Conservation (phyloP, 2,329 filamentous ascomycete genomes). For the Neofusicoccum parvum region DNA sequence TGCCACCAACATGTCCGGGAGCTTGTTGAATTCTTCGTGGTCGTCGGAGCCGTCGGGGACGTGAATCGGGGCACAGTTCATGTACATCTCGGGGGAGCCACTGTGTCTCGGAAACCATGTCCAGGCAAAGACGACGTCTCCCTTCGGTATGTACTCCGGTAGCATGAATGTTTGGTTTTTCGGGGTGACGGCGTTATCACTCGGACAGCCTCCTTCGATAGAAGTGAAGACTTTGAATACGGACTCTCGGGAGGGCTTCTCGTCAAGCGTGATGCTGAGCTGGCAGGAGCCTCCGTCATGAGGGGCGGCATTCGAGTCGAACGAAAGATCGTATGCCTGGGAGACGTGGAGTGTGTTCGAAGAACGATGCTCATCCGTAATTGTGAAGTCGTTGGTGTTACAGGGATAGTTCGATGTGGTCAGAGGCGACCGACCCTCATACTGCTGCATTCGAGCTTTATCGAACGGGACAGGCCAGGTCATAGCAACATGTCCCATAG, state of each 20-base stretch:
- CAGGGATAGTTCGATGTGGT: too few species aligned
- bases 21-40: slow-evolving; percentile 57
- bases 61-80: slow-evolving; percentile 83
- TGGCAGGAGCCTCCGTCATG: slow-evolving; percentile 95
- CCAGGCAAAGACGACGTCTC: slow-evolving; percentile 83
- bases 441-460: too few species aligned
- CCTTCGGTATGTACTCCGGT: slow-evolving; percentile 70
- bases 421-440: too few species aligned
- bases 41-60: slow-evolving; percentile 60
- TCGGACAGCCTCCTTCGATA: slow-evolving; percentile 83
- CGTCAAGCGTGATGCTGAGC: slow-evolving; percentile 70
- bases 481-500: background rate
- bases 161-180: slow-evolving; percentile 69
- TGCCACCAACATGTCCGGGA: slow-evolving; percentile 74
- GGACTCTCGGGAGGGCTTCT: slow-evolving; percentile 55
- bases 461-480: too few species aligned
- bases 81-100: slow-evolving; percentile 91
- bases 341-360: too few species aligned
- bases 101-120: slow-evolving; percentile 82
- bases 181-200: slow-evolving; percentile 56
- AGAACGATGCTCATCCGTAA: too few species aligned
- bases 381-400: too few species aligned
- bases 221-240: slow-evolving; percentile 88
- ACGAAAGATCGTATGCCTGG: too few species aligned
- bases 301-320: slow-evolving; percentile 62